Conservation (phyloP, 2,329 filamentous ascomycete genomes). For the Plectosphaerella cucumerina region DNA sequence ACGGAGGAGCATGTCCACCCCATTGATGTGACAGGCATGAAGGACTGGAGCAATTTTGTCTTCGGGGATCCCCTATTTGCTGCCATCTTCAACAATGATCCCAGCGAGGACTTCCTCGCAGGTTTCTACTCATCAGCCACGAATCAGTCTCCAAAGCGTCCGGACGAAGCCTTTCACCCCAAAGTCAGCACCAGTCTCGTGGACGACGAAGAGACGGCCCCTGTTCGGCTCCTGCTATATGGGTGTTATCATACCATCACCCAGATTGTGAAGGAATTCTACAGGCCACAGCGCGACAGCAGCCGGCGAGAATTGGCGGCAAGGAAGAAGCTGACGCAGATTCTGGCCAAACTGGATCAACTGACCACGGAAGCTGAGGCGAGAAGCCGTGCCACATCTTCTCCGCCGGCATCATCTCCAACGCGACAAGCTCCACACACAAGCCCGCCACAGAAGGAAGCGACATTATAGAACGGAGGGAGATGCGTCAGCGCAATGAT, state of each 20-base stretch:
- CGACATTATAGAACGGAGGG: too few species aligned
- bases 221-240: constrained; percentile 50
- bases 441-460: too few species aligned
- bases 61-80: constrained; percentile 58
- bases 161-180: constrained; percentile 5
- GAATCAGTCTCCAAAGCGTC: constrained; percentile 7
- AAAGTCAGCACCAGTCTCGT: constrained; percentile 22
- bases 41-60: constrained; percentile 54
- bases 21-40: constrained; percentile 23
- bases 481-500: too few species aligned
- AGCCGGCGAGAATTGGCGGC: constrained; percentile 48
- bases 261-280: constrained; percentile 50
- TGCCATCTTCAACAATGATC: constrained; percentile 39
- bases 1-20: constrained; percentile 1
- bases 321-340: constrained; percentile 43
- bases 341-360: constrained; percentile 40
- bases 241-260: constrained; percentile 53
- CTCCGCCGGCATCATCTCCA: too few species aligned
- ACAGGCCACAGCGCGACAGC: constrained; percentile 44
- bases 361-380: constrained; percentile 14
- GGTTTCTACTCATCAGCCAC: constrained; percentile 32
- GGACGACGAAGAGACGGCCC: constrained; percentile 37
- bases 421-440: too few species aligned
- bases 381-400: not conserved
- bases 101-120: constrained; percentile 38